A percentile compares a stretch with the other conserved stretches of the same genome.
Evolutionary conservation across 2,329 filamentous ascomycete genomes (phyloP).

Genomic region (Raffaelea albimanens): DNA sequence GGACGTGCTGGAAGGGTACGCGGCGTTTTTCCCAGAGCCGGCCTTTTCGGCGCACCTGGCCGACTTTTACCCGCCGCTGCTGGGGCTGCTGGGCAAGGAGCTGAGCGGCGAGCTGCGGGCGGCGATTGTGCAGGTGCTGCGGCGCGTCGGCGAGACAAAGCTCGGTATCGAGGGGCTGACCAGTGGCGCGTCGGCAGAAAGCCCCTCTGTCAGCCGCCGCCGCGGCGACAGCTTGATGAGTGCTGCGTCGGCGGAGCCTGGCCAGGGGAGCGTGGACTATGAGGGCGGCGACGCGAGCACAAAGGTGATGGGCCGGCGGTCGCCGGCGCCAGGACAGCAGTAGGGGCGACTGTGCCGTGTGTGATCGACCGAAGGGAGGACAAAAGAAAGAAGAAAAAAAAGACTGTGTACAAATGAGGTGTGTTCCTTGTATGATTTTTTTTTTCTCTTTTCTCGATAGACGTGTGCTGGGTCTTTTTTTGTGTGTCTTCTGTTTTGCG

Average conservation of each 20-base stretch:
- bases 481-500: not conserved
- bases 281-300: conserved; percentile 17
- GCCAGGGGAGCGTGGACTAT: conserved; percentile 10
- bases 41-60: conserved; percentile 73
- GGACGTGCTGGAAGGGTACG: conserved; percentile 89
- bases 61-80: conserved; percentile 76
- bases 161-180: conserved; percentile 44
- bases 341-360: not conserved
- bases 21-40: conserved; percentile 73
- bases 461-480: not conserved
- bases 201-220: not conserved
- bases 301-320: conserved; percentile 15
- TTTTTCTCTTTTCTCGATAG: not conserved
- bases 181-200: too few relatives aligned
- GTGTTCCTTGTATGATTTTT: not conserved
- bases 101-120: conserved; percentile 69
- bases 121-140: conserved; percentile 67
- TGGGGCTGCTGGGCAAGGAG: conserved; percentile 76
- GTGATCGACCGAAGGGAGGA: not conserved
- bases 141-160: conserved; percentile 72
- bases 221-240: conserved; percentile 13
- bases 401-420: not conserved
- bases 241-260: conserved; percentile 8
- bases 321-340: not conserved
- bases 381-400: not conserved